Percentiles rank a stretch among this genome's conserved stretches.
Conservation (phyloP, 345 rosid genomes). For the Brassica cretica region DNA sequence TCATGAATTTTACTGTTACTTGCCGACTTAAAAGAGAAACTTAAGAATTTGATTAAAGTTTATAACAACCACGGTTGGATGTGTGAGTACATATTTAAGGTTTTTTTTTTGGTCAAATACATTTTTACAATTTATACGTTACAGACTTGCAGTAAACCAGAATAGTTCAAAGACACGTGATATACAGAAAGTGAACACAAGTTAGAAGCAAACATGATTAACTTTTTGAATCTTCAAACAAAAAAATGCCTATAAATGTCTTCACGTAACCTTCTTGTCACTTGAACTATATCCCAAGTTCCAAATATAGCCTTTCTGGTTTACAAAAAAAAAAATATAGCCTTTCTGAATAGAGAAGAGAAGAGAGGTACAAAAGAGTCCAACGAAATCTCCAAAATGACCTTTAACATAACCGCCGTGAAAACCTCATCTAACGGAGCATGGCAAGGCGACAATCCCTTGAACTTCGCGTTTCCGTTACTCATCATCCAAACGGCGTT, state of each 20-base stretch:
- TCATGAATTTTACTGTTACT: background rate
- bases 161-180: slow-evolving; percentile 21
- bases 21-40: background rate
- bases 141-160: background rate
- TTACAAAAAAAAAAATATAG: background rate
- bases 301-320: slow-evolving; percentile 3
- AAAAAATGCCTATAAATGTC: slow-evolving; percentile 29
- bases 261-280: slow-evolving; percentile 12
- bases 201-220: slow-evolving; percentile 11
- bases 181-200: slow-evolving; percentile 25
- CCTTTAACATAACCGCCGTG: slow-evolving; percentile 60
- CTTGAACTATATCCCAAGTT: slow-evolving; percentile 2
- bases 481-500: slow-evolving; percentile 69
- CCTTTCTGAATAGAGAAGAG: background rate
- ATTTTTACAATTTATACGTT: background rate
- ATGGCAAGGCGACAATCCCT: slow-evolving; percentile 94
- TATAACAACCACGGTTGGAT: background rate
- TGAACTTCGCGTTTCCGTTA: slow-evolving; percentile 76
- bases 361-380: background rate
- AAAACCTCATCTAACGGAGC: slow-evolving; percentile 78
- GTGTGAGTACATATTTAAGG: background rate
- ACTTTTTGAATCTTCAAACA: slow-evolving; percentile 18
- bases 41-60: background rate
- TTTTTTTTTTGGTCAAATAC: background rate
- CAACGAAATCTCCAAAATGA: slow-evolving; percentile 34